Base-by-base conservation (phyloP, 139 green algal species). In the Picochlorum sp. region DNA sequence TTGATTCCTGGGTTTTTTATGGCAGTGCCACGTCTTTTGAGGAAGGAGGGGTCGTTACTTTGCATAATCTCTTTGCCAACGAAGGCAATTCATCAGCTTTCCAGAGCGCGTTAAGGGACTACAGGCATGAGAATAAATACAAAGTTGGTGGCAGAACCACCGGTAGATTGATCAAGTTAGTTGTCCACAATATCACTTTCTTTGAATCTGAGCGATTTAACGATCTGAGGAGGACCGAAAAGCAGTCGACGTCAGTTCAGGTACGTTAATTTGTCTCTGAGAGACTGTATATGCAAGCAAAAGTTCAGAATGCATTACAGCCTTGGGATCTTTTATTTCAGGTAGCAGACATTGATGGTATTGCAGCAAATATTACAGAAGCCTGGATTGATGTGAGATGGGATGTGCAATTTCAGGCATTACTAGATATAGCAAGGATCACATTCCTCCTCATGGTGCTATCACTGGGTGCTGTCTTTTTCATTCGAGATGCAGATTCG, bases 391-490 rank as follows among this genome's bases (percentile, higher is more conserved):
- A 90, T 49, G 66, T 79, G 54, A 67, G 72, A 15, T 92, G 85
- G 85, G 61, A 65, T 20, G 62, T 57, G 18, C 61, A 63, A n/a
- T 18, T 80, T 51, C 75, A 91, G 67, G 85, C 87, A 49, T 62
- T 89, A 14, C 81, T 95, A 14, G 89, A 89, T 74, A 89, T 96
- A 11, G 64, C 68, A 3, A 84, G 86, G 52, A 92, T 84, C n/a
- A 65, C 92, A 16, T 95, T 96, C 74, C 80, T 95, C n/a, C 84
- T 89, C 56, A 52, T 88, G 18, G 76, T 95, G 24, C 74, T 98
- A 45, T 80, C 74, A 10, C 24, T 83, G 13, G 87, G 86, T 21
- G 76, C 87, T 0, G 67, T 89, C 26, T 76, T 93, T 16, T 89
- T 98, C 61, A 90, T 82, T 56, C 74, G 72, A 9, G 92, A 98